These are phyloP conservation scores for Phyllosticta citriasiana DNA, from an alignment of 2,329 filamentous ascomycete genomes.

Conservation along the genomic window DNA sequence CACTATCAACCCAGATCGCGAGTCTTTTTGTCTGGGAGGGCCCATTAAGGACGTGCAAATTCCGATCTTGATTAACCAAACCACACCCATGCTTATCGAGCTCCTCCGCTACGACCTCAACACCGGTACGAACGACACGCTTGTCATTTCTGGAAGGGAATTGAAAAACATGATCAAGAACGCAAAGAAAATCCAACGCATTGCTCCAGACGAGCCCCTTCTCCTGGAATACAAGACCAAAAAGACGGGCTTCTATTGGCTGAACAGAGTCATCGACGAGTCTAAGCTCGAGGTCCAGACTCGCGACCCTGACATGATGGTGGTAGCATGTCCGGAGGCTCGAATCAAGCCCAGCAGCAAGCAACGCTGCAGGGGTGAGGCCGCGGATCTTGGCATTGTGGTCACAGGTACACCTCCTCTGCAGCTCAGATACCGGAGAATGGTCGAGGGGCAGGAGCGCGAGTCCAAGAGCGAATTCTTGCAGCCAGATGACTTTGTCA, in stretches of 20 bases:
- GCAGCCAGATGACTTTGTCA: conserved; percentile 76
- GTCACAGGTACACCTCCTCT: conserved; percentile 84
- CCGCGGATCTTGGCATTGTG: conserved; percentile 75
- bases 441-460: conserved; percentile 71
- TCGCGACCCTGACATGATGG: conserved; percentile 63
- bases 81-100: conserved; percentile 78
- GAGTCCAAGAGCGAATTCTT: conserved; percentile 80
- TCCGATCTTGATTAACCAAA: conserved; percentile 90
- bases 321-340: conserved; percentile 78
- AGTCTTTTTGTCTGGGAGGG: conserved; percentile 71
- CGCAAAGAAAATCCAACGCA: conserved; percentile 48
- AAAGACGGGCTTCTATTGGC: conserved; percentile 77
- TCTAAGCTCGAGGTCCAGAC: conserved; percentile 89
- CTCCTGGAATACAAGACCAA: conserved; percentile 66
- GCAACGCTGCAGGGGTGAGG: conserved; percentile 72
- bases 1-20: conserved; percentile 69
- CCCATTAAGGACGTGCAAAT: conserved; percentile 53
- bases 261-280: conserved; percentile 80
- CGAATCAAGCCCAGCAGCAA: conserved; percentile 55
- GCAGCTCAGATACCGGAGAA: conserved; percentile 84
- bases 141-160: conserved; percentile 64
- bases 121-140: conserved; percentile 66
- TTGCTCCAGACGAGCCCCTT: conserved; percentile 46
- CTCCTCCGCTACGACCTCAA: conserved; percentile 79
- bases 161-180: conserved; percentile 66